Conservation (phyloP, 257 asterid species). For the Solanum habrochaites region DNA sequence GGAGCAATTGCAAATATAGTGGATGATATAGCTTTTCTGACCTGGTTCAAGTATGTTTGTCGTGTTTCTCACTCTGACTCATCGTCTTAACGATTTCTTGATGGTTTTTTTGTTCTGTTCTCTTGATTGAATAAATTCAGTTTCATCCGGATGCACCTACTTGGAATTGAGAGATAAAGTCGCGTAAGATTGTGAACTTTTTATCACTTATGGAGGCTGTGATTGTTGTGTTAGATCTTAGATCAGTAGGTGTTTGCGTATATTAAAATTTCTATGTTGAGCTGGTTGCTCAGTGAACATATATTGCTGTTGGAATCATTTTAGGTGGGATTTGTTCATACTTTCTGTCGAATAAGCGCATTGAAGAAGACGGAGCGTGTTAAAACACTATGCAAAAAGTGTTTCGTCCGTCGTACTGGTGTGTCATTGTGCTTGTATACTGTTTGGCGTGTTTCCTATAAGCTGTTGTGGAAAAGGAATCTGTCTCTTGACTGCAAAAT, state of each 20-base stretch:
- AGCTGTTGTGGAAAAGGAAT: background rate
- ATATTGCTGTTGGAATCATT: background rate
- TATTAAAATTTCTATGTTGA: background rate
- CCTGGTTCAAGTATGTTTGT: background rate
- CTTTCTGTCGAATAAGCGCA: background rate
- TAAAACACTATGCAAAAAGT: background rate
- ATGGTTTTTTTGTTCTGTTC: background rate
- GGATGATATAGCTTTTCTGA: background rate
- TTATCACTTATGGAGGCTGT: background rate
- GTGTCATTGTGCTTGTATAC: background rate
- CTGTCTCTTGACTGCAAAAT: background rate
- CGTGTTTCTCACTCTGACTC: background rate
- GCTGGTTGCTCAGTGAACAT: background rate
- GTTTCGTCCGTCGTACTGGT: background rate
- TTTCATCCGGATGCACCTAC: background rate
- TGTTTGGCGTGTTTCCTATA: background rate
- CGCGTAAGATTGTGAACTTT: background rate
- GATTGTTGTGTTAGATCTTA: background rate
- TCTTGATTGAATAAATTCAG: background rate
- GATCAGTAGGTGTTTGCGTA: background rate
- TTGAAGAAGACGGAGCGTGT: background rate
- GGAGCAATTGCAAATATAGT: background rate
- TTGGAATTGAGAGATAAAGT: background rate
- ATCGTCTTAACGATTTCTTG: background rate
- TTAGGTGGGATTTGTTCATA: background rate